phyloP scores from a whole-genome alignment of 805 yeast species.

The Candida vaughaniae region DNA sequence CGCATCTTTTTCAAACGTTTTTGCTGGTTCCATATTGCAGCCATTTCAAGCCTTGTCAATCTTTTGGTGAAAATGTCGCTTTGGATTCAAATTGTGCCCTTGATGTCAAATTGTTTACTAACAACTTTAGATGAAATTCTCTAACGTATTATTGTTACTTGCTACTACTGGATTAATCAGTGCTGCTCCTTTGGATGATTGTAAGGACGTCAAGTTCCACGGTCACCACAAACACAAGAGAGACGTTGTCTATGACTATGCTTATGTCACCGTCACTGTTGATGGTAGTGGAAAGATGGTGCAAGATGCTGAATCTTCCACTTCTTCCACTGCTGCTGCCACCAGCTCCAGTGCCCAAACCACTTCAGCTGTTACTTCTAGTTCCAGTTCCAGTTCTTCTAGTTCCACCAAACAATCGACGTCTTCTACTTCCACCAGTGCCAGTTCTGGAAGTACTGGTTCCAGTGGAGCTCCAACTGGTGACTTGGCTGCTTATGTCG shows the following conservation, averaged over 20 bases:
- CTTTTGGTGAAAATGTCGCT: too few relatives aligned
- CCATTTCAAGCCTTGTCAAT: too few relatives aligned
- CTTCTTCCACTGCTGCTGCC: constrained; percentile 20
- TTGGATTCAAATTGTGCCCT: too few relatives aligned
- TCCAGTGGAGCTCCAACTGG: constrained; percentile 35
- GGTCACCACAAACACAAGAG: constrained; percentile 62
- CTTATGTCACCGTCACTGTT: constrained; percentile 43
- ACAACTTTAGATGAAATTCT: constrained; percentile 13
- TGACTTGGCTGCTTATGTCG: constrained; percentile 48
- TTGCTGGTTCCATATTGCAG: too few relatives aligned
- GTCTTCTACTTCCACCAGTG: constrained; percentile 19
- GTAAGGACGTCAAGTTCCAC: constrained; percentile 35
- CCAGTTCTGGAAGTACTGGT: constrained; percentile 22
- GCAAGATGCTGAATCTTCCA: constrained; percentile 17
- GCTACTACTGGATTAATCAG: constrained; percentile 5
- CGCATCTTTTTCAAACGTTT: too few relatives aligned
- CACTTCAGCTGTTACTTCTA: constrained; percentile 18
- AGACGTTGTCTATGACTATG: constrained; percentile 49
- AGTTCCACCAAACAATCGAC: constrained; percentile 21
- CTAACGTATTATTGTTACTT: constrained; percentile 8
- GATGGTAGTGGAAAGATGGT: constrained; percentile 42
- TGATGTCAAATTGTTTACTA: constrained; percentile 1
- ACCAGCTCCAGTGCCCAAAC: constrained; percentile 17
- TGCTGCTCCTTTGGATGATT: constrained; percentile 16
- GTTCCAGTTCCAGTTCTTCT: constrained; percentile 26